Base-by-base conservation (phyloP, 2,329 filamentous ascomycete genomes). In the Lecanicillium sp. region DNA sequence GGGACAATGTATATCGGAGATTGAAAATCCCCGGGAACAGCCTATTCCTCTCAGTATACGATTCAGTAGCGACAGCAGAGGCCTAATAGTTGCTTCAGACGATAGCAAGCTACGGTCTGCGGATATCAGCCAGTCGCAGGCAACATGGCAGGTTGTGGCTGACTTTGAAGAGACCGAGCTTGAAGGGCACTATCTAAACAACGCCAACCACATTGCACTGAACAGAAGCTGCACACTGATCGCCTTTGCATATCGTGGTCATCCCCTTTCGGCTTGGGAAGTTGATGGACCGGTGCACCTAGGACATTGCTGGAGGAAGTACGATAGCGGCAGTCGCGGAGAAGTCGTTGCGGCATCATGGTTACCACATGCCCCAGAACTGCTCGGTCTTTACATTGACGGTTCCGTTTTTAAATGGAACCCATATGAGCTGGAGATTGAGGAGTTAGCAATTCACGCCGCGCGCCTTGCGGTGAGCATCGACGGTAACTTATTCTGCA, bases 341-440 rank as follows among this genome's bases (percentile, higher is more conserved):
- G 61, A 62, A 44, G 55, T 60, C 2, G 52, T 56, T 12, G 46
- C 56, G n/a, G 37, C 55, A 12, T 49, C 51, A 9, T 66, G 61
- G 62, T 58, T 62, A 49, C 62, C 63, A 1, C 45, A 57, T 11
- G 50, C 24, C 6, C 54, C 54, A 8, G 55, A 64, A 40, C 33
- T 68, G 4, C 38, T 67, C 7, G 66, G 65, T 3, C 30, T 66
- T 6, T 59, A 62, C 40, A 54, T 57, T 14, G 62, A 61, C 44
- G 65, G 64, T 0, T 35, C 55, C 7, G 39, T 70, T 4, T 67
- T 69, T 51, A 66, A 62, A 52, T 68, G 63, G 65, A 48, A 59
- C 39, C 61, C 61, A 6, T 56, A 62, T 20, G 56, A 60, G 5
- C 56, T 56, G 33, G 55, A 62, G 15, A 43, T 51, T 12, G 53